phyloP scores from a whole-genome alignment of 1,284 basidiomycete genomes.

The Ceratobasidium sp. region DNA sequence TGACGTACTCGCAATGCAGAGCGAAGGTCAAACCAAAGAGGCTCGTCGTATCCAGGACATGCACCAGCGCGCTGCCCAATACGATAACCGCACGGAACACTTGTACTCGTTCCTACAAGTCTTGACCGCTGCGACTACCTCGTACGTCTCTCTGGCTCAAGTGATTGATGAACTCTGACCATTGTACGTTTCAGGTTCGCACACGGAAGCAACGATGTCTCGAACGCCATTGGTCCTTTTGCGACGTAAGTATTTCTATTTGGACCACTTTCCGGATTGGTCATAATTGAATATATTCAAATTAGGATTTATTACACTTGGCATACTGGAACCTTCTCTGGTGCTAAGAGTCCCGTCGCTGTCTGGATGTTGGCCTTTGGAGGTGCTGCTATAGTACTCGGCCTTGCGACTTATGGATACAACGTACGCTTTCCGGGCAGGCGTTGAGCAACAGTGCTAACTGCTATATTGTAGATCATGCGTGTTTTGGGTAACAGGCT shows the following conservation, averaged over 20 bases:
- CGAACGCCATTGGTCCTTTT: constrained; percentile 59
- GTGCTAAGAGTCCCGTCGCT: constrained; percentile 54
- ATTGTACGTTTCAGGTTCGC: constrained; percentile 42
- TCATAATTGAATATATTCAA: neutral
- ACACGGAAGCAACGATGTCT: constrained; percentile 52
- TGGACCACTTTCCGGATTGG: neutral
- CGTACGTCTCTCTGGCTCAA: constrained; percentile 57
- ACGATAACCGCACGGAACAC: constrained; percentile 61
- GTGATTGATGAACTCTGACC: neutral
- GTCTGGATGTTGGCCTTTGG: constrained; percentile 59
- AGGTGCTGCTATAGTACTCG: constrained; percentile 56
- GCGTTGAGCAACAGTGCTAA: neutral
- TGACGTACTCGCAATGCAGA: constrained; percentile 56
- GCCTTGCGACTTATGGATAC: constrained; percentile 58
- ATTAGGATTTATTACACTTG: constrained; percentile 55
- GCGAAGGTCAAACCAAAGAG: constrained; percentile 52
- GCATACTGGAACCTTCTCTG: constrained; percentile 51
- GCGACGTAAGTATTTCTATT: constrained; percentile 47
- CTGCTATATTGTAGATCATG: constrained; percentile 51
- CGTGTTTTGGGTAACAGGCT: constrained; percentile 58
- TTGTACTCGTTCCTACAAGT: constrained; percentile 62
- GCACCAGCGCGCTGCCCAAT: constrained; percentile 56
- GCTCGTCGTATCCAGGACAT: constrained; percentile 54
- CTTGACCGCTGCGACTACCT: constrained; percentile 61
- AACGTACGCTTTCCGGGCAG: constrained; percentile 48